Evolutionary conservation across 371 early-diverging fungal genomes (phyloP).

Genomic region (Synchytrium microbalum): DNA sequence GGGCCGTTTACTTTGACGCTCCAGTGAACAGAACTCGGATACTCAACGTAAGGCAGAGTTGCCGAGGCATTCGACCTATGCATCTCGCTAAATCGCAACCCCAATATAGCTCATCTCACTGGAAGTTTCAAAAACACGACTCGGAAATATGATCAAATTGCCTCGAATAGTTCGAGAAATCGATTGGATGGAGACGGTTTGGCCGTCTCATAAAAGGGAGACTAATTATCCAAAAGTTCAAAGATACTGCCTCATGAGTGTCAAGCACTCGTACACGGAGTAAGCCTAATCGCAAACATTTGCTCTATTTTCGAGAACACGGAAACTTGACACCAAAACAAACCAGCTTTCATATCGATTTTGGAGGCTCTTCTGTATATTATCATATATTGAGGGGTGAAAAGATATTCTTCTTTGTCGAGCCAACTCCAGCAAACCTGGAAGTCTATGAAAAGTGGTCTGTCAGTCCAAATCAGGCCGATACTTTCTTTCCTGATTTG

Average conservation of each 20-base stretch:
- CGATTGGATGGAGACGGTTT: constrained; percentile 78
- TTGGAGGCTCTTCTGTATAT: constrained; percentile 77
- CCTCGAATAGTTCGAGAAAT: constrained; percentile 75
- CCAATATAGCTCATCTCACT: constrained; percentile 66
- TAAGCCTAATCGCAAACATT: constrained; percentile 27
- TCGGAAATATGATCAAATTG: constrained; percentile 55
- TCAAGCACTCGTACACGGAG: constrained; percentile 82
- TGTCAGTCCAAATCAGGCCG: constrained; percentile 69
- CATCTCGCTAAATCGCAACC: constrained; percentile 1
- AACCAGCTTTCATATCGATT: constrained; percentile 45
- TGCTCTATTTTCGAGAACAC: background rate
- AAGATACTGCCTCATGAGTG: constrained; percentile 85
- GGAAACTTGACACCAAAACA: background rate
- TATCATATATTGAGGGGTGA: constrained; percentile 77
- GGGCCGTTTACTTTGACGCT: constrained; percentile 75
- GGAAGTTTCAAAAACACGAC: constrained; percentile 67
- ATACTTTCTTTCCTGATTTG: constrained; percentile 70
- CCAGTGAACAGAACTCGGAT: constrained; percentile 51
- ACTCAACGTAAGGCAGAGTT: constrained; percentile 43
- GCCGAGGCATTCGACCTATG: background rate
- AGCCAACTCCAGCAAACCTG: constrained; percentile 71
- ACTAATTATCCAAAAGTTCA: constrained; percentile 76
- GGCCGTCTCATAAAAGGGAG: constrained; percentile 58
- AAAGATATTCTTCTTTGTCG: constrained; percentile 81
- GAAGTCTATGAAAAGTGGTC: constrained; percentile 83